A percentile compares a stretch with the other conserved stretches of the same genome.
Evolutionary conservation across 192 early-diverging fungal genomes (phyloP).

Genomic region (Umbelopsis sp.): DNA sequence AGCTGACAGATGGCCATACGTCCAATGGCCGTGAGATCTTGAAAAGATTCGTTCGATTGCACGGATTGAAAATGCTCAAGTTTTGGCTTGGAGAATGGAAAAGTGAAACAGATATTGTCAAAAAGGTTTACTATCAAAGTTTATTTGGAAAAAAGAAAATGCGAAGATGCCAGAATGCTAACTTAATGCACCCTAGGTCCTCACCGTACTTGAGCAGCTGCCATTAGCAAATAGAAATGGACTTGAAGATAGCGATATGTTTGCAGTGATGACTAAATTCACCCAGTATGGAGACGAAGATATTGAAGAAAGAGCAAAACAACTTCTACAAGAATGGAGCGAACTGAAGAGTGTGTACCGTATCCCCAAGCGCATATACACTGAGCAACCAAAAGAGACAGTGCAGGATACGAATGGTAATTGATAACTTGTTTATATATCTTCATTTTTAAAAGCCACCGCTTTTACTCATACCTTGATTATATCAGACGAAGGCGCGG

Average conservation of each 20-base stretch:
- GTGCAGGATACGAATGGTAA: background rate
- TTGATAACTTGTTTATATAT: constrained; percentile 13
- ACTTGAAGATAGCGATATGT: constrained; percentile 76
- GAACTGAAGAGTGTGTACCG: constrained; percentile 53
- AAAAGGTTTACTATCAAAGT: constrained; percentile 46
- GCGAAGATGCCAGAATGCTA: background rate
- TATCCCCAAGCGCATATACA: constrained; percentile 57
- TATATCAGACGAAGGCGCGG: constrained; percentile 10
- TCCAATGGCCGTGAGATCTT: constrained; percentile 41
- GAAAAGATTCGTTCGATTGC: constrained; percentile 62
- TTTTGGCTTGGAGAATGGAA: constrained; percentile 70
- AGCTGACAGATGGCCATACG: constrained; percentile 47
- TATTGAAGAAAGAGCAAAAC: constrained; percentile 48
- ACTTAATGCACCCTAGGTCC: constrained; percentile 7
- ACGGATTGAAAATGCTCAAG: constrained; percentile 77
- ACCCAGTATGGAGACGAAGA: constrained; percentile 46
- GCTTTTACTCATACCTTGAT: background rate
- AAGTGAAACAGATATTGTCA: constrained; percentile 60
- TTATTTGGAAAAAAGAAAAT: constrained; percentile 24
- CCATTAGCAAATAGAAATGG: constrained; percentile 82
- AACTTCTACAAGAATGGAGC: constrained; percentile 52
- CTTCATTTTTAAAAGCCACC: constrained; percentile 14
- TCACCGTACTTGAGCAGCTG: constrained; percentile 65
- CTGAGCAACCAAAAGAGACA: constrained; percentile 15
- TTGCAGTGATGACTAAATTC: constrained; percentile 62